A percentile compares a stretch with the other conserved stretches of the same genome.
These are phyloP conservation scores for Rhynchosporium graminicola DNA, from an alignment of 2,329 filamentous ascomycete species.

Conservation along the genomic window DNA sequence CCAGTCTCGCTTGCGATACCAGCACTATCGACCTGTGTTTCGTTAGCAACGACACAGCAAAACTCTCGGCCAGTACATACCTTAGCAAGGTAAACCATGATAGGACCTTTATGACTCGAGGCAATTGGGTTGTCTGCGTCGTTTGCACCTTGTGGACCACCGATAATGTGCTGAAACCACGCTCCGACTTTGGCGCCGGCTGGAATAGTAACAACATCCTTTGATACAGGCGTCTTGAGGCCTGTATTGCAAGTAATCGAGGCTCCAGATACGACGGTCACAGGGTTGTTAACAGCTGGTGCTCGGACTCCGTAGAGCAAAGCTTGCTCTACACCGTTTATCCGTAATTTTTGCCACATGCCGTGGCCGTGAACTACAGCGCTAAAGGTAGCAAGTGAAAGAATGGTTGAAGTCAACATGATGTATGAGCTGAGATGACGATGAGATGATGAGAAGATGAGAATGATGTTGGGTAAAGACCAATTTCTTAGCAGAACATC, in stretches of 20 bases:
- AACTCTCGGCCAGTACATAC: constrained; percentile 30
- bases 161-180: constrained; percentile 53
- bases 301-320: constrained; percentile 52
- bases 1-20: constrained; percentile 32
- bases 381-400: constrained; percentile 20
- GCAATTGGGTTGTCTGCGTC: constrained; percentile 53
- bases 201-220: constrained; percentile 47
- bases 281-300: constrained; percentile 51
- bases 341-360: constrained; percentile 50
- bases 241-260: constrained; percentile 51
- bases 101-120: constrained; percentile 47
- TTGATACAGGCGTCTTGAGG: constrained; percentile 42
- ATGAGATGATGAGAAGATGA: too few relatives aligned
- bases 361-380: constrained; percentile 42
- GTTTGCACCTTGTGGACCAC: constrained; percentile 47
- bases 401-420: constrained; percentile 17
- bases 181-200: constrained; percentile 52
- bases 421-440: not conserved
- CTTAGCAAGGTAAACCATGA: constrained; percentile 49
- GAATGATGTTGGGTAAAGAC: constrained; percentile 4
- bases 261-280: constrained; percentile 49
- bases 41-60: not conserved
- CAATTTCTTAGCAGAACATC: not conserved
- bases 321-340: constrained; percentile 52
- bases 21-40: constrained; percentile 43